Evolutionary conservation across 2,329 filamentous ascomycete genomes (phyloP).

Genomic region (Capronia epimyces): DNA sequence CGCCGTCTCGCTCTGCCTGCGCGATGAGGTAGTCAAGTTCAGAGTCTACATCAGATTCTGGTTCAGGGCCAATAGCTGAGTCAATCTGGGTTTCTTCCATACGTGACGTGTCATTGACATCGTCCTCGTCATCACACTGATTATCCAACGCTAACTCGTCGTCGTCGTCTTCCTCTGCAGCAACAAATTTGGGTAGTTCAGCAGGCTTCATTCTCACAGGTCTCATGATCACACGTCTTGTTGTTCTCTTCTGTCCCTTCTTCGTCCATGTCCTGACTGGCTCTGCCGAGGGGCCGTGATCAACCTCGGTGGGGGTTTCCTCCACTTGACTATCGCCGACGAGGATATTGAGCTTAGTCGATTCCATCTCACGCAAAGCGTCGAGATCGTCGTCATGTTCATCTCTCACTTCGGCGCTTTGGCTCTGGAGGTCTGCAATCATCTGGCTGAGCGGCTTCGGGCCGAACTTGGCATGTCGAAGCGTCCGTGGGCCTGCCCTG

Average conservation of each 20-base stretch:
- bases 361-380: constrained; percentile 42
- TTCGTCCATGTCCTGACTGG: constrained; percentile 38
- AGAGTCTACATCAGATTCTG: constrained; percentile 2
- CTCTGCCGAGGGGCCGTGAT: constrained; percentile 11
- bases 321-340: constrained; percentile 37
- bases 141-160: constrained; percentile 26
- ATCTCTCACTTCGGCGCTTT: constrained; percentile 21
- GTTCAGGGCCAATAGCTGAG: not conserved
- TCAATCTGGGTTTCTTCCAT: constrained; percentile 20
- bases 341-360: constrained; percentile 30
- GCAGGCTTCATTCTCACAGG: constrained; percentile 33
- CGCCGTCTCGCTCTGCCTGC: constrained; percentile 8
- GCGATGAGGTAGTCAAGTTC: constrained; percentile 11
- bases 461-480: constrained; percentile 11
- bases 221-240: constrained; percentile 41
- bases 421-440: constrained; percentile 17
- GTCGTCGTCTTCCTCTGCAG: constrained; percentile 26
- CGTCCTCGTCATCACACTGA: not conserved
- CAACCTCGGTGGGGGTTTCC: constrained; percentile 10
- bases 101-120: not conserved
- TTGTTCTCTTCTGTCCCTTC: constrained; percentile 47
- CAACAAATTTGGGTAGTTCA: constrained; percentile 31
- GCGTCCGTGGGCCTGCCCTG: constrained; percentile 15
- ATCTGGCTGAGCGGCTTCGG: constrained; percentile 24
- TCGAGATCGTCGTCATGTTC: constrained; percentile 43